Percentiles rank a stretch among this genome's conserved stretches.
These are phyloP conservation scores for Astragalus membranaceus DNA, from an alignment of 306 rosid species.

Conservation along the genomic window DNA sequence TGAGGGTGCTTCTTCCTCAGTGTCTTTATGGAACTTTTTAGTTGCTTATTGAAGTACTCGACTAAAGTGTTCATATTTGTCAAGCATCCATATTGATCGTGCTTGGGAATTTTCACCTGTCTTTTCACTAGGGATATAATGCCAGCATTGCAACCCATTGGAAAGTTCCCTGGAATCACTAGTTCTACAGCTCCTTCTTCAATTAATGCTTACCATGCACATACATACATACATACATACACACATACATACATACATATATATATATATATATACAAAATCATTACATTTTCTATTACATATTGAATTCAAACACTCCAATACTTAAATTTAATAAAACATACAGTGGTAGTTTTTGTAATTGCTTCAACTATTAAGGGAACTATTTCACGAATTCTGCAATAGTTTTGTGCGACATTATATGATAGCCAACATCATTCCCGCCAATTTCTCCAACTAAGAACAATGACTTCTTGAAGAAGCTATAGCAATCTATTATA, in stretches of 20 bases:
- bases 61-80: slow-evolving; percentile 29
- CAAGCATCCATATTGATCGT: slow-evolving; percentile 44
- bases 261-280: neutral
- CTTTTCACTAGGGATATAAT: slow-evolving; percentile 7
- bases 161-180: neutral
- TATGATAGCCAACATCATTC: neutral
- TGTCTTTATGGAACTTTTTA: slow-evolving; percentile 17
- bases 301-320: neutral
- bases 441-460: slow-evolving; percentile 7
- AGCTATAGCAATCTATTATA: neutral
- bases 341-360: neutral
- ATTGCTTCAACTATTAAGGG: neutral
- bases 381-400: neutral
- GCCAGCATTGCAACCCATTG: neutral
- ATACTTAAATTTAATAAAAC: neutral
- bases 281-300: neutral
- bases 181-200: neutral
- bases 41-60: slow-evolving; percentile 24
- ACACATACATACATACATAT: too few relatives aligned
- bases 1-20: slow-evolving; percentile 22
- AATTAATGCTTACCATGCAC: neutral
- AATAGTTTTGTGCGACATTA: too few relatives aligned
- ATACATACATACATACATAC: too few relatives aligned
- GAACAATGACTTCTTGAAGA: neutral
- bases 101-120: neutral